Conservation (phyloP, 441 rosid species). For the Euphorbia neoarborescens region DNA sequence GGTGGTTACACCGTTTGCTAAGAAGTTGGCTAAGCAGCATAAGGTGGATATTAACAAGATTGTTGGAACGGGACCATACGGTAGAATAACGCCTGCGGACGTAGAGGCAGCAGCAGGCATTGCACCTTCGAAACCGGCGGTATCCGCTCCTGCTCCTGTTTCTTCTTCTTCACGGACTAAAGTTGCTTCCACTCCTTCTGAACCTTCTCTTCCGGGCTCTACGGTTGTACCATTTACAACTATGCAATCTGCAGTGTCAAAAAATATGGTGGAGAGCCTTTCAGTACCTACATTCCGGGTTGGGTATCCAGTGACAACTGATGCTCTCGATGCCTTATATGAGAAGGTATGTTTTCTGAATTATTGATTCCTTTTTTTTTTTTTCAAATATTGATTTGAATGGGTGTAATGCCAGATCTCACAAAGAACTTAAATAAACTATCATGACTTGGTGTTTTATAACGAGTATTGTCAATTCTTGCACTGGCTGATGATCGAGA, state of each 20-base stretch:
- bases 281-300: constrained; percentile 85
- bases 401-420: neutral
- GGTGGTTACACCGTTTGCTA: constrained; percentile 73
- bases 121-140: constrained; percentile 40
- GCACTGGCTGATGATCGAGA: neutral
- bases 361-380: constrained; percentile 9
- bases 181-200: constrained; percentile 25
- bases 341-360: constrained; percentile 41
- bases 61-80: constrained; percentile 69
- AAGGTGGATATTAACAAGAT: constrained; percentile 63
- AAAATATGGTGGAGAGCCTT: constrained; percentile 83
- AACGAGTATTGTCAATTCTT: neutral
- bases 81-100: constrained; percentile 71
- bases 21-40: constrained; percentile 88
- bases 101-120: constrained; percentile 81
- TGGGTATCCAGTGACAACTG: constrained; percentile 70
- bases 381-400: neutral
- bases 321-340: constrained; percentile 88
- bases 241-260: constrained; percentile 81
- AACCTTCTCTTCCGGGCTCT: constrained; percentile 63
- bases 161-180: constrained; percentile 22
- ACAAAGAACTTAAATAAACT: neutral
- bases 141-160: constrained; percentile 20
- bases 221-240: constrained; percentile 75
- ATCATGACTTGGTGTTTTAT: neutral